phyloP scores from a whole-genome alignment of 2,329 filamentous ascomycete genomes.

The Colletotrichum endophyticum region DNA sequence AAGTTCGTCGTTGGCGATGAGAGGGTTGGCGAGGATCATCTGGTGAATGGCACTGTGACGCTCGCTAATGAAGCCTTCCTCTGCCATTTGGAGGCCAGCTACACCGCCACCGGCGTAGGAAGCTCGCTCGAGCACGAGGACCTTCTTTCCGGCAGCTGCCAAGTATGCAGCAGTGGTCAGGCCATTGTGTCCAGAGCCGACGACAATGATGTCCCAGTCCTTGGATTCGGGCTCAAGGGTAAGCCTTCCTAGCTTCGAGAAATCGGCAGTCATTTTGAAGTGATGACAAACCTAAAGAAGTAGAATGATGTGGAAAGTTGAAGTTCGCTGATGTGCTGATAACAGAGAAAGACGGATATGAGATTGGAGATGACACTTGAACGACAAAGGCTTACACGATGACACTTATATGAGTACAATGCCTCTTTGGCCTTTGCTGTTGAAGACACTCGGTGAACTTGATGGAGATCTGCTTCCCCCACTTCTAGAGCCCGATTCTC shows the following conservation, averaged over 20 bases:
- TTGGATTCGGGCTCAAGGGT: not conserved
- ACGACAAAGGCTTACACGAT: not conserved
- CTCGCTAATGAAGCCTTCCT: not conserved
- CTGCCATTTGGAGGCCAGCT: not conserved
- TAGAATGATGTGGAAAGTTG: accelerated
- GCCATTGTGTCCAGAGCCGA: conserved; percentile 16
- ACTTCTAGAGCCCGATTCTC: not conserved
- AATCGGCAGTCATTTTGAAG: not conserved
- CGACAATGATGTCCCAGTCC: conserved; percentile 9
- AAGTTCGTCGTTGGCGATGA: not conserved
- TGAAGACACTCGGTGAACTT: not conserved
- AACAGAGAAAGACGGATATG: not conserved
- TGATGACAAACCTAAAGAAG: accelerated
- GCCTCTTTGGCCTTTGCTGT: not conserved
- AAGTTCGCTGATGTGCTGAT: not conserved
- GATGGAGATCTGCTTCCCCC: not conserved
- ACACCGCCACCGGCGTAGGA: conserved; percentile 3
- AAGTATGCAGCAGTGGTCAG: conserved; percentile 16
- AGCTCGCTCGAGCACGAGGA: conserved; percentile 2
- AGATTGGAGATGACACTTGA: not conserved
- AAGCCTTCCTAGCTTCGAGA: not conserved
- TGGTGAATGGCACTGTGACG: not conserved
- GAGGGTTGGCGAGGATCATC: not conserved
- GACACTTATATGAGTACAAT: not conserved
- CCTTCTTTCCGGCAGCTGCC: conserved; percentile 1